Base-by-base conservation (phyloP, 495 filamentous ascomycete genomes). In the Penicillium parvum region DNA sequence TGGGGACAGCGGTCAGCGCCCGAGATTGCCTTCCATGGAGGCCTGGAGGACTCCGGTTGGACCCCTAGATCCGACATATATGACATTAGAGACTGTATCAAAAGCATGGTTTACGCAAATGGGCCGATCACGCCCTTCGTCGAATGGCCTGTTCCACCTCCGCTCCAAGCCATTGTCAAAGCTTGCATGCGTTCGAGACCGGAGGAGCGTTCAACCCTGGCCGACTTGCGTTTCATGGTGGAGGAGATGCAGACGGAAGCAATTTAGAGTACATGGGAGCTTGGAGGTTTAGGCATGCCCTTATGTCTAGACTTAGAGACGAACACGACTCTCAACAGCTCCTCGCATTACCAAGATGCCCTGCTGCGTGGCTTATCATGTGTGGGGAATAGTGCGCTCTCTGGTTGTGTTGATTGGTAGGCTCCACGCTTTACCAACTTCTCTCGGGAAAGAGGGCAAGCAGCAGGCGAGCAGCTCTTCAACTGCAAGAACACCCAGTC, bases 71-170 rank as follows among this genome's bases (percentile, higher is more conserved):
- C 21, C 21, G 36, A 38, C 7, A 8, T 38, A 11, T 38, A 38
- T 38, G 36, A 38, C n/a, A 20, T 38, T 12, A 22, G 36, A 11
- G n/a, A 38, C 27, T 22, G 25, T 8, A 38, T 38, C 1, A 22
- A 38, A 14, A 12, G 36, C 36, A 19, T 38, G 36, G n/a, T 38
- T 16, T 38, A 38, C 12, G 36, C 21, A 27, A 38, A 38, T 14
- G 36, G n/a, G 3, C 20, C 36, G 23, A 7, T 38, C 16, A 38
- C 36, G 12, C 5, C 8, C 5, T 20, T 17, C 5, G 38, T 32
- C 25, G 27, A 40, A 40, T 40, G 26, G 38, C 10, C 20, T 30
- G 38, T 40, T 10, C 38, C 38, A 1, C 17, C 15, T 32, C 38
- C 38, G 29, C 25, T 40, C 1, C 8, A 4, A 30, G 38, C 38